Base-by-base conservation (phyloP, 176 grass and related monocot species). In the Oryza brachyantha region DNA sequence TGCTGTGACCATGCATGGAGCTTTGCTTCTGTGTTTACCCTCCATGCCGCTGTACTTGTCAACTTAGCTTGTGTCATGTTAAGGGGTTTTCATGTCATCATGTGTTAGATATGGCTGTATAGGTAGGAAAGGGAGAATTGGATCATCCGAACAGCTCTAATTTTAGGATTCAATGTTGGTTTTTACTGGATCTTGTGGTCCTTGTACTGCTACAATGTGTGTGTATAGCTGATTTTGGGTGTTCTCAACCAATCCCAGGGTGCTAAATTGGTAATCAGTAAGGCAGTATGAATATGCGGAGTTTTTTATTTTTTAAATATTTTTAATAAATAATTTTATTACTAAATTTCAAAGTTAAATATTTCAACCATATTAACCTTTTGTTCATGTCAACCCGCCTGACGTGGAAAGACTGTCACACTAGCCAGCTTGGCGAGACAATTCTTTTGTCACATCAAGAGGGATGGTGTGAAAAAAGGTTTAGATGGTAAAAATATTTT, bases 121-220 rank as follows among this genome's bases (percentile, higher is more conserved):
- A 86, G 72, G 39, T 86, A 86, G 83, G 35, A 72, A 79, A 28
- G 5, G 26, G 10, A 31, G 9, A 41, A 58, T 6, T 10, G 26
- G 6, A 24, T 73, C 26, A 59, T 79, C 27, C 43, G 32, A 29
- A 39, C 10, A 38, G 22, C 31, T 70, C 40, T 52, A 46, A 84
- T 50, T 78, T 78, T 84, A 84, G 83, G 83, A 24, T 64, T 70
- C 17, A 46, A 52, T 35, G 43, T 78, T 52, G 29, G 4, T 52
- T 17, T 66, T 21, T 17, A 28, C 27, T 31, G 4, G 28, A 29
- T 63, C 13, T 63, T 31, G 28, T 63, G 13, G 6, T 9, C 60
- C 27, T 16, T 31, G 14, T 31, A 31, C 29, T 31, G 59, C 59
- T 61, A 48, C 4, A 1, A 17, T 46, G 43, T 46, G 43, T 46